Percentiles rank a stretch among this genome's conserved stretches.
These are phyloP conservation scores for Trichoderma sp. DNA, from an alignment of 2,329 filamentous ascomycete genomes.

Conservation along the genomic window DNA sequence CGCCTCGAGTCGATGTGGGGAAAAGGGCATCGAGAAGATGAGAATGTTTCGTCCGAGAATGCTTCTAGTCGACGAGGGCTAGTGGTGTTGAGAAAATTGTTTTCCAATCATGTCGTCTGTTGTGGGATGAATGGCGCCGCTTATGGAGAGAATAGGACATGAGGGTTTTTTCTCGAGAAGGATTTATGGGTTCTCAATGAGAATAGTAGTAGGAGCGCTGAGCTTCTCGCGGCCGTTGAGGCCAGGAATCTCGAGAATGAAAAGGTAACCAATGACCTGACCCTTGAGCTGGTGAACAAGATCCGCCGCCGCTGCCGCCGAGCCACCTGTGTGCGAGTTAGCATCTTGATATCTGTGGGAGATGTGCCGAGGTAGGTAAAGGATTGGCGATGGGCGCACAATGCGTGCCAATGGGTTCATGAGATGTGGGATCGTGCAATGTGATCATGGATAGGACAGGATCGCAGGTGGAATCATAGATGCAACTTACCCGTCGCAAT, in stretches of 20 bases:
- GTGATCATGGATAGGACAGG: not conserved
- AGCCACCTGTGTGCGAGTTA: slow-evolving; percentile 67
- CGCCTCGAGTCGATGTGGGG: not conserved
- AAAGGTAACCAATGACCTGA: slow-evolving; percentile 82
- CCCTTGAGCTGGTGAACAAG: slow-evolving; percentile 86
- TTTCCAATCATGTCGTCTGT: not conserved
- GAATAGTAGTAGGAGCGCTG: slow-evolving; percentile 72
- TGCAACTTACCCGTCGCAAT: slow-evolving; percentile 83
- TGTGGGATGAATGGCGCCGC: not conserved
- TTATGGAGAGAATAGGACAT: slow-evolving; percentile 10
- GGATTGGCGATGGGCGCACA: not conserved
- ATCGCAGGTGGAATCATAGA: not conserved
- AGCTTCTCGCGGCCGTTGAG: slow-evolving; percentile 91
- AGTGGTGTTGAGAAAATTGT: not conserved
- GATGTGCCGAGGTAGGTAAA: not conserved
- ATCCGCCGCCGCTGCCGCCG: slow-evolving; percentile 80
- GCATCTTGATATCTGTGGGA: not conserved
- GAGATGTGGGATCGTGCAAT: not conserved
- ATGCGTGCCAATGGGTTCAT: not conserved
- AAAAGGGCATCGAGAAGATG: not conserved
- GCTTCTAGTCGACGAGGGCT: not conserved
- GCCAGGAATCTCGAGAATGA: slow-evolving; percentile 93
- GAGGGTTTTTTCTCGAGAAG: not conserved
- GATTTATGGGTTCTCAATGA: slow-evolving; percentile 59
- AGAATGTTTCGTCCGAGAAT: not conserved